Percentiles rank a stretch among this genome's conserved stretches.
Conservation (phyloP, 495 filamentous ascomycete genomes). For the Penicillium tannophilum region DNA sequence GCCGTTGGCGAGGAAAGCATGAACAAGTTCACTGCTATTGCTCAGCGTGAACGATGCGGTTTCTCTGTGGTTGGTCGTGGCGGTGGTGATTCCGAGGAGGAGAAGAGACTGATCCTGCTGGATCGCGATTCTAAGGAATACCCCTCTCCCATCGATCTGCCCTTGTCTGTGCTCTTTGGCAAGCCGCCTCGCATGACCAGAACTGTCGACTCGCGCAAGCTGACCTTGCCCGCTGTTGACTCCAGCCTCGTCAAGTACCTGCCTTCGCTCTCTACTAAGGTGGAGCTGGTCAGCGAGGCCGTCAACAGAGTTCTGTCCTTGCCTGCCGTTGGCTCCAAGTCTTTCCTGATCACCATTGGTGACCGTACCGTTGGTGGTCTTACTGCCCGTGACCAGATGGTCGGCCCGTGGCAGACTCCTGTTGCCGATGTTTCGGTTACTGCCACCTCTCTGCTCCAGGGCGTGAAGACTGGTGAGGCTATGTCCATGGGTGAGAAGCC, state of each 20-base stretch:
- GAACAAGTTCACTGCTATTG: constrained; percentile 82
- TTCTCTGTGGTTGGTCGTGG: constrained; percentile 91
- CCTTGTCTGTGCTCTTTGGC: constrained; percentile 89
- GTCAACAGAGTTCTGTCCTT: constrained; percentile 78
- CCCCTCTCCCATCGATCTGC: constrained; percentile 83
- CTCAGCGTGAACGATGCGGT: constrained; percentile 83
- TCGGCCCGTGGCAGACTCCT: constrained; percentile 94
- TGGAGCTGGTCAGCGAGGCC: constrained; percentile 70
- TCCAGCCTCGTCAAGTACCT: constrained; percentile 63
- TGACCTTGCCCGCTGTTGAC: constrained; percentile 72
- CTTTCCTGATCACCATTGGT: constrained; percentile 94
- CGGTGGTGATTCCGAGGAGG: constrained; percentile 59
- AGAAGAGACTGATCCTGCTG: constrained; percentile 73
- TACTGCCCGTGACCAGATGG: constrained; percentile 90
- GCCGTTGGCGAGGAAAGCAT: constrained; percentile 76
- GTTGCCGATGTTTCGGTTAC: constrained; percentile 94
- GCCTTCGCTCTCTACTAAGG: constrained; percentile 58
- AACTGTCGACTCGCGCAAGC: constrained; percentile 72
- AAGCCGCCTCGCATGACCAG: constrained; percentile 84
- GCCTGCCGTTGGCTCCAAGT: constrained; percentile 91
- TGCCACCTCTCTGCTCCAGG: constrained; percentile 71
- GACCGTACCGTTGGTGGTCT: constrained; percentile 91
- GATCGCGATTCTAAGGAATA: constrained; percentile 79
- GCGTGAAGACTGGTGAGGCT: constrained; percentile 81
- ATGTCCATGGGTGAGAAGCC: constrained; percentile 98